These are phyloP conservation scores for Glebionis coronaria DNA, from an alignment of 129 eudicot genomes.

Conservation along the genomic window DNA sequence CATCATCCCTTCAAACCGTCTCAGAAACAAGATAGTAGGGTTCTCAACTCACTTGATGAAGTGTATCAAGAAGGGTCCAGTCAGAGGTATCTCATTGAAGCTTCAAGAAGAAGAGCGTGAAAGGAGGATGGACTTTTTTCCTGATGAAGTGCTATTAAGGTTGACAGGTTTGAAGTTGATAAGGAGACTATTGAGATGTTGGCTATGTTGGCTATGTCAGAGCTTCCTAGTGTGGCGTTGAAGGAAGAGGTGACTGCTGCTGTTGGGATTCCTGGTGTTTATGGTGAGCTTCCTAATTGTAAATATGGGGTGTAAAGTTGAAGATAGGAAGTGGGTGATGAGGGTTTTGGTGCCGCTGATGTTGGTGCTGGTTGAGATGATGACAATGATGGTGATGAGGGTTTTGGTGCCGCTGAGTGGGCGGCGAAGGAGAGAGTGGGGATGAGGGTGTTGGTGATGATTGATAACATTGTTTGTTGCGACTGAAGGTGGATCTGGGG, in stretches of 20 bases:
- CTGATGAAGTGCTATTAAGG: conserved; percentile 59
- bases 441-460: too few relatives aligned
- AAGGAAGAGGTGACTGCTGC: conserved; percentile 30
- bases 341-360: too few relatives aligned
- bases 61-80: conserved; percentile 70
- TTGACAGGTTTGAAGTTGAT: conserved; percentile 51
- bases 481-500: too few relatives aligned
- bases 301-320: too few relatives aligned
- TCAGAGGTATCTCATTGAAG: conserved; percentile 9
- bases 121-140: conserved; percentile 71
- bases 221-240: conserved; percentile 48
- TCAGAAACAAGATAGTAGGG: conserved; percentile 73
- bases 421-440: too few relatives aligned
- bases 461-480: too few relatives aligned
- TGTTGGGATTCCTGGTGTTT: conserved; percentile 14
- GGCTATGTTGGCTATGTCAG: conserved; percentile 53
- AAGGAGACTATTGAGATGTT: conserved; percentile 55
- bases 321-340: too few relatives aligned
- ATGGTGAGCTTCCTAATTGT: too few relatives aligned
- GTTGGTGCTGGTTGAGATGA: too few relatives aligned
- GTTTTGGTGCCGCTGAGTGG: too few relatives aligned
- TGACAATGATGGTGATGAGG: too few relatives aligned
- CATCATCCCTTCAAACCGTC: conserved; percentile 68
- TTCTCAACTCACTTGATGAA: conserved; percentile 71
- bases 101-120: conserved; percentile 75